A percentile compares a stretch with the other conserved stretches of the same genome.
Conservation (phyloP, 345 rosid species). For the Dimocarpus longan region DNA sequence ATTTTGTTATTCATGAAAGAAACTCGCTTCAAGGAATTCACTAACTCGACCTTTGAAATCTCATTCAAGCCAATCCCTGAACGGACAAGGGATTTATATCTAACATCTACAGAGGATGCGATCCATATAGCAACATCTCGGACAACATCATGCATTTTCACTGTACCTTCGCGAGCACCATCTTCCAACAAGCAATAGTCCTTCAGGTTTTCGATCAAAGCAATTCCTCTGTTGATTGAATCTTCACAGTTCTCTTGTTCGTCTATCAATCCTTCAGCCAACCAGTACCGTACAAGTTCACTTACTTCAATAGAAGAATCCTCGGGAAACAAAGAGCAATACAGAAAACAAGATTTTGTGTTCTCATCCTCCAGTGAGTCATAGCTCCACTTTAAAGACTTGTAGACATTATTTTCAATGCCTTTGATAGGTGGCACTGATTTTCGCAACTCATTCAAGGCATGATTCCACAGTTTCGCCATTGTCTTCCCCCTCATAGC, state of each 20-base stretch:
- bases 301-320: constrained; percentile 37
- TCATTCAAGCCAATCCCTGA: constrained; percentile 34
- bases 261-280: constrained; percentile 44
- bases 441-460: constrained; percentile 32
- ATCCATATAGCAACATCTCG: constrained; percentile 52
- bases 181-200: constrained; percentile 48
- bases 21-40: constrained; percentile 34
- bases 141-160: constrained; percentile 54
- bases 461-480: constrained; percentile 42
- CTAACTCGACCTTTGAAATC: constrained; percentile 26
- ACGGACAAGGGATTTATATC: constrained; percentile 32
- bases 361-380: constrained; percentile 25
- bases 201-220: constrained; percentile 47
- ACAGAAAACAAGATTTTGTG: constrained; percentile 45
- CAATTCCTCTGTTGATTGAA: constrained; percentile 35
- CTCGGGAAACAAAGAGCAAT: constrained; percentile 49
- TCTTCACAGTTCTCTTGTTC: constrained; percentile 28
- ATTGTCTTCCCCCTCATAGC: constrained; percentile 39
- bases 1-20: constrained; percentile 48
- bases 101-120: constrained; percentile 26
- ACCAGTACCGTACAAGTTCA: constrained; percentile 47
- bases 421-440: constrained; percentile 33
- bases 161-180: constrained; percentile 31
- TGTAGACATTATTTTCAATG: constrained; percentile 40
- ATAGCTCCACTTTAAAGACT: constrained; percentile 45